phyloP scores from a whole-genome alignment of 805 yeast species.

The Yamadazyma phyllophila region DNA sequence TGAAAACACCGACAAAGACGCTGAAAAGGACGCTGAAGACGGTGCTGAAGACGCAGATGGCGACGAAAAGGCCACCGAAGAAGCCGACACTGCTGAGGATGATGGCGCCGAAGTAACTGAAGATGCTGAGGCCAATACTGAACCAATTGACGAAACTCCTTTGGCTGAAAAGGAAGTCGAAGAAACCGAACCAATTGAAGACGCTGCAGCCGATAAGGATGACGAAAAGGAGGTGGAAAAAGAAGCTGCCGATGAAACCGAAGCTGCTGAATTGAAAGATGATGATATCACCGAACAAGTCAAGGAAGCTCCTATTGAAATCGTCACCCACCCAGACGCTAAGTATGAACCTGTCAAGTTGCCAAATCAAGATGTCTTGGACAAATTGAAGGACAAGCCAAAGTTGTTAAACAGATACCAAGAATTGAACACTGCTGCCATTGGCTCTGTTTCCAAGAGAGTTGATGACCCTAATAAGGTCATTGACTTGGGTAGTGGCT shows the following conservation, averaged over 20 bases:
- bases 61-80: constrained; percentile 10
- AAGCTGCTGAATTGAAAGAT: constrained; percentile 14
- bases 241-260: constrained; percentile 22
- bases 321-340: constrained; percentile 28
- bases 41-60: constrained; percentile 12
- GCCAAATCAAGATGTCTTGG: constrained; percentile 37
- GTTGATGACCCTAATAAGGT: constrained; percentile 50
- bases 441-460: constrained; percentile 41
- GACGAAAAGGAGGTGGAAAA: constrained; percentile 10
- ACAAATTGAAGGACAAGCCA: constrained; percentile 46
- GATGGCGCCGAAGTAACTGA: constrained; percentile 15
- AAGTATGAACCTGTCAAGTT: constrained; percentile 34
- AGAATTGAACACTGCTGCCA: constrained; percentile 49
- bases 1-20: constrained; percentile 11
- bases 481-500: constrained; percentile 53
- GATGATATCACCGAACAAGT: constrained; percentile 25
- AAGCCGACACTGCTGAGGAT: constrained; percentile 14
- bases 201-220: constrained; percentile 12
- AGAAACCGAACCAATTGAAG: constrained; percentile 15
- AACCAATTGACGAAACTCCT: constrained; percentile 11
- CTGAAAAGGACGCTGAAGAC: constrained; percentile 21
- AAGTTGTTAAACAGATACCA: constrained; percentile 46
- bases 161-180: constrained; percentile 12
- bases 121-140: constrained; percentile 13
- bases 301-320: constrained; percentile 29